Conservation (phyloP, 495 filamentous ascomycete genomes). For the Neurospora pannonica region DNA sequence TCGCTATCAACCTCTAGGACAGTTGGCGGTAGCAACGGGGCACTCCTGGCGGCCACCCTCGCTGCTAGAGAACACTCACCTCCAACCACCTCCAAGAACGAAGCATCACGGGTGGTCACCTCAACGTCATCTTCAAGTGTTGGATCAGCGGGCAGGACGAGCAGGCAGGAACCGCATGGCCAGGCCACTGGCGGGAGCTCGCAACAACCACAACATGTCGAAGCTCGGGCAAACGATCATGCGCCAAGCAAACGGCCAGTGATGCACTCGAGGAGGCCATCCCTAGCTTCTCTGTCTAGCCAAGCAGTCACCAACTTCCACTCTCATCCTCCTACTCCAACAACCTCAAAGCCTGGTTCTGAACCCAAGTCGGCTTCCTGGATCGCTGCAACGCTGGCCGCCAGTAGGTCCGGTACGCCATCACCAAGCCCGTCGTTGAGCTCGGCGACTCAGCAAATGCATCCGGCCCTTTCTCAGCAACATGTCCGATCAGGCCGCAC, state of each 20-base stretch:
- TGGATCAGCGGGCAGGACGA: not conserved
- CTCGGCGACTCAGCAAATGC: constrained; percentile 18
- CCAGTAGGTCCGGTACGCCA: constrained; percentile 39
- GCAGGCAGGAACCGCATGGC: not conserved
- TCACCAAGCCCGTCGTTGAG: not conserved
- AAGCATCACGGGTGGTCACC: not conserved
- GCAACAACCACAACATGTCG: not conserved
- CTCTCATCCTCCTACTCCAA: not conserved
- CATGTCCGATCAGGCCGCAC: constrained; percentile 11
- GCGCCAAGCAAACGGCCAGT: not conserved
- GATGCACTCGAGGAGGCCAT: not conserved
- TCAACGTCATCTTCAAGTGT: not conserved
- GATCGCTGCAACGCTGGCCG: constrained; percentile 47
- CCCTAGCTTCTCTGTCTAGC: not conserved
- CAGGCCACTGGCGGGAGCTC: not conserved
- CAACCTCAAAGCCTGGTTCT: not conserved
- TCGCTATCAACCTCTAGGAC: constrained; percentile 10
- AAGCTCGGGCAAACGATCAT: not conserved
- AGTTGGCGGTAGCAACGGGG: constrained; percentile 26
- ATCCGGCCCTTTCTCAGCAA: constrained; percentile 5
- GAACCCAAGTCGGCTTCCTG: constrained; percentile 38
- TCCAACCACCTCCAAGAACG: not conserved
- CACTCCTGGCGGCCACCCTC: constrained; percentile 40
- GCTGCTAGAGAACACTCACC: constrained; percentile 12
- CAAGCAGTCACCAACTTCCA: not conserved